Conservation (phyloP, 306 rosid genomes). For the Citrullus colocynthis region DNA sequence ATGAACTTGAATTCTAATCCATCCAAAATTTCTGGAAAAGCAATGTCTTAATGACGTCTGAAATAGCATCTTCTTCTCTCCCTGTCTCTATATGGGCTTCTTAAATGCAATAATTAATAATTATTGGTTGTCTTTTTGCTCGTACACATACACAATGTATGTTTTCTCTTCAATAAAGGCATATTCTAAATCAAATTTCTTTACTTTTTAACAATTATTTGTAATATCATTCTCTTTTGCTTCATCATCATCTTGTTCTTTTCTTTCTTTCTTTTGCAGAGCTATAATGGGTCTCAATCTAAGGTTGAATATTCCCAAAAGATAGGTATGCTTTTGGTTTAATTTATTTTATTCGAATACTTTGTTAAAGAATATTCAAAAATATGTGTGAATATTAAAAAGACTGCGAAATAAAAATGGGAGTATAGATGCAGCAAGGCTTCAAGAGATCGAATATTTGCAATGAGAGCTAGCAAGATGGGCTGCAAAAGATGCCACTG, state of each 20-base stretch:
- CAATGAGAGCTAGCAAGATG: slow-evolving; percentile 3
- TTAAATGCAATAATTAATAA: neutral
- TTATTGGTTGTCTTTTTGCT: neutral
- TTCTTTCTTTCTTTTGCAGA: neutral
- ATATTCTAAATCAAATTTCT: neutral
- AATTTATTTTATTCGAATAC: neutral
- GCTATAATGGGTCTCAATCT: neutral
- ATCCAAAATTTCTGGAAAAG: neutral
- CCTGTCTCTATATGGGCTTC: neutral
- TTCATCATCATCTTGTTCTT: neutral
- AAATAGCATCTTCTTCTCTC: neutral
- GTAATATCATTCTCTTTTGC: neutral
- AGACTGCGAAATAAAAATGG: neutral
- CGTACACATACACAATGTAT: neutral
- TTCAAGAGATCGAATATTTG: neutral
- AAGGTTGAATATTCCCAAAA: neutral
- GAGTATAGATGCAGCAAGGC: neutral
- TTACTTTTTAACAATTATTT: neutral
- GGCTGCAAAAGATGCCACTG: slow-evolving; percentile 21
- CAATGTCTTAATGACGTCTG: neutral
- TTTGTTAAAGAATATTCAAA: neutral
- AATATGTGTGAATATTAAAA: neutral
- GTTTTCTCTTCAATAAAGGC: neutral
- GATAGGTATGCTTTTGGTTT: neutral
- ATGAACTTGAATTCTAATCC: neutral